These are phyloP conservation scores for Mucor ambiguus DNA, from an alignment of 371 early-diverging fungal species.

Conservation along the genomic window DNA sequence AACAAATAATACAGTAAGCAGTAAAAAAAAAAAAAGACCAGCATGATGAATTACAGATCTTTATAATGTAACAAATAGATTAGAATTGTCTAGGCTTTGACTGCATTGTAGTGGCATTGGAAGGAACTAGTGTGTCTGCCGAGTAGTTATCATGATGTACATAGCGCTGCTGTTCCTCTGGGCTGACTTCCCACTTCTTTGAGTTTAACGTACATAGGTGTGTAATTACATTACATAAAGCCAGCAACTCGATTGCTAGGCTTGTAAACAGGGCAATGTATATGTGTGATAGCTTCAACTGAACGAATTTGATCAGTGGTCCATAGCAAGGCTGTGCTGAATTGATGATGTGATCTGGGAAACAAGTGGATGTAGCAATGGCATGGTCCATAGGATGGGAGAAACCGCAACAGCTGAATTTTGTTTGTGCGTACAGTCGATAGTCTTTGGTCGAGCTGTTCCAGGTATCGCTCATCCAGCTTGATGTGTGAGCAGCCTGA, in stretches of 20 bases:
- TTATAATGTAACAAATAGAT: neutral
- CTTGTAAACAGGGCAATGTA: constrained; percentile 41
- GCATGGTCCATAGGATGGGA: constrained; percentile 34
- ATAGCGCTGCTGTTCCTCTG: constrained; percentile 12
- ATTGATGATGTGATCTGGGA: constrained; percentile 25
- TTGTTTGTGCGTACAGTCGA: constrained; percentile 36
- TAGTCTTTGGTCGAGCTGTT: constrained; percentile 31
- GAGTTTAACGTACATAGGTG: constrained; percentile 29
- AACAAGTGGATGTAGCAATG: constrained; percentile 28
- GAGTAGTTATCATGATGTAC: constrained; percentile 13
- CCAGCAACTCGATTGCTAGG: constrained; percentile 37
- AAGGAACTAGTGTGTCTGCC: constrained; percentile 14
- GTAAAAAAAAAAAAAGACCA: neutral
- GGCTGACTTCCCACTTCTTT: constrained; percentile 22
- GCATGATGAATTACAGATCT: neutral
- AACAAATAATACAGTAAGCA: constrained; percentile 1
- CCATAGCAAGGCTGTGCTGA: constrained; percentile 36
- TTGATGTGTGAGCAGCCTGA: constrained; percentile 34
- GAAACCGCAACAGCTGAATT: constrained; percentile 46
- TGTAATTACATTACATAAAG: constrained; percentile 39
- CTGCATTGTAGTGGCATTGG: constrained; percentile 3
- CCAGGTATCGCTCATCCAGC: constrained; percentile 41
- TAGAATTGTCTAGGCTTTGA: constrained; percentile 17
- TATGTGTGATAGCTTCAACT: constrained; percentile 26
- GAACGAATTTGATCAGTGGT: constrained; percentile 27